Evolutionary conservation across 331 rosid species (phyloP), one percentile per base, ranked within the genome.

Genomic region (Telfairia occidentalis): DNA sequence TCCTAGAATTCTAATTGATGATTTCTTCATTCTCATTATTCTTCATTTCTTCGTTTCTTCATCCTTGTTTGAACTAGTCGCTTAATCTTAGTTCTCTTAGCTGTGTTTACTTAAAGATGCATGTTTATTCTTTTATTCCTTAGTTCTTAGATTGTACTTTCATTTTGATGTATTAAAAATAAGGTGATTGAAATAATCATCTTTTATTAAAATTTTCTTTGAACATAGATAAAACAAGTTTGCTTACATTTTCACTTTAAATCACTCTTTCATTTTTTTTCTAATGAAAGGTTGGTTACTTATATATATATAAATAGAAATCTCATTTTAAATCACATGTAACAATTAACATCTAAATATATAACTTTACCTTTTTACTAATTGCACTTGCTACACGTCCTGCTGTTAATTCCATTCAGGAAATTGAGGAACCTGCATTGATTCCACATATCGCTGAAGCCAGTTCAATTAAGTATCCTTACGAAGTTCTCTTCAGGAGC

Each of bases 391-490:
- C 34, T 40, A 24, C 69, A 26, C 11, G 32, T 69, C 78, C 18
- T 73, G 58, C 59, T 73, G 53, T 76, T 24, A 38, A 78, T 28
- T 55, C 24, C 28, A 50, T 50, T 57, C 89, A 94, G 98, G 96
- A 87, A 82, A 85, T 95, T 74, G 97, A 95, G 61, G 98, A 95
- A 80, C 96, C 98, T 64, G 96, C 98, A 13, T 77, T 95, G 83
- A 95, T 95, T 86, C 98, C 98, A 70, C 98, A 95, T 86, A 95
- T 95, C 77, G 96, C 98, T 77, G 98, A 91, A 92, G 98, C 97
- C 73, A 90, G 96, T 83, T 86, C 96, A 40, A 85, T 10, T 73
- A 95, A 90, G 87, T 90, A 95, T 82, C 97, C 98, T 4, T 95
- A 95, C 2, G 98, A 95, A 80, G 96, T 90, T 58, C 91, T 91